Percentiles rank a stretch among this genome's conserved stretches.
These are phyloP conservation scores for Blastobotrys petasosporus DNA, from an alignment of 1,139 yeast species.

Conservation along the genomic window DNA sequence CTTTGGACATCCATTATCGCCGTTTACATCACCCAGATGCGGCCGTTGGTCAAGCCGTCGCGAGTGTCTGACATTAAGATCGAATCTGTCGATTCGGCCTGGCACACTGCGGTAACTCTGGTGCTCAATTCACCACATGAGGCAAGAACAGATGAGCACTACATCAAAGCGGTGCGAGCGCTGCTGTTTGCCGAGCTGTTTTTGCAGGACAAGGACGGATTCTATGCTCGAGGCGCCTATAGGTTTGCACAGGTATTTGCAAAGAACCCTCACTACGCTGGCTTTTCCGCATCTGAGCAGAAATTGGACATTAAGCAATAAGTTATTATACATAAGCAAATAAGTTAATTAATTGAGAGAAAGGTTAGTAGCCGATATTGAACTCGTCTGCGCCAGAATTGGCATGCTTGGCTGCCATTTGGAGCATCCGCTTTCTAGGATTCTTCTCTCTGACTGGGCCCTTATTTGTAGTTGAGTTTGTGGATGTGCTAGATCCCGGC, in stretches of 20 bases:
- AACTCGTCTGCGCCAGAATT: slow-evolving; percentile 68
- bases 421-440: slow-evolving; percentile 59
- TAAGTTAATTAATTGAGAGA: too few species aligned
- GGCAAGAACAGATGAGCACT: slow-evolving; percentile 21
- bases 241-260: slow-evolving; percentile 16
- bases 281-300: slow-evolving; percentile 1
- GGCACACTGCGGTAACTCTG: slow-evolving; percentile 19
- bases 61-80: slow-evolving; percentile 14
- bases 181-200: slow-evolving; percentile 23
- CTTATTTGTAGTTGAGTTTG: slow-evolving; percentile 1
- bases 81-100: slow-evolving; percentile 17
- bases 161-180: slow-evolving; percentile 27
- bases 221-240: slow-evolving; percentile 24
- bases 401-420: slow-evolving; percentile 58
- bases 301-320: slow-evolving; percentile 7
- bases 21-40: slow-evolving; percentile 22
- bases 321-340: not conserved
- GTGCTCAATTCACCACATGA: slow-evolving; percentile 18
- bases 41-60: slow-evolving; percentile 22
- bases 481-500: slow-evolving; percentile 39
- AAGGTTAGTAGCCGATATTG: slow-evolving; percentile 42
- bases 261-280: slow-evolving; percentile 13
- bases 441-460: slow-evolving; percentile 10
- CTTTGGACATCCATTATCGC: slow-evolving; percentile 22
- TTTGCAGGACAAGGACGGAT: slow-evolving; percentile 17